Percentiles rank a stretch among this genome's conserved stretches.
phyloP scores from a whole-genome alignment of 2,329 filamentous ascomycete species.

The Moelleriella libera region DNA sequence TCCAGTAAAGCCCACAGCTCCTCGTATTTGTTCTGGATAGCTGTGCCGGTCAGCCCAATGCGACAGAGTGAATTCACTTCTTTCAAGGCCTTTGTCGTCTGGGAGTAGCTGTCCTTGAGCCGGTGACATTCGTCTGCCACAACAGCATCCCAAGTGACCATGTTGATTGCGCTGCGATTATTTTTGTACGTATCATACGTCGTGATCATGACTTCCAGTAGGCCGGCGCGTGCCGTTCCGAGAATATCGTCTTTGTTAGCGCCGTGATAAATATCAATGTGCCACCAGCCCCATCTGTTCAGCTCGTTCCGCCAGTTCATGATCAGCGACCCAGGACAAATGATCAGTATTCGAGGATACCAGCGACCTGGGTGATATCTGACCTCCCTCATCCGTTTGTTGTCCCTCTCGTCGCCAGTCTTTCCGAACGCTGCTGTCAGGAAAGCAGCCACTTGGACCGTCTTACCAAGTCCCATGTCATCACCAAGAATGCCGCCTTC shows the following conservation, averaged over 20 bases:
- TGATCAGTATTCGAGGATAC: conserved; percentile 67
- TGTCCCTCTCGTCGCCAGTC: conserved; percentile 74
- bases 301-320: conserved; percentile 86
- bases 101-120: conserved; percentile 67
- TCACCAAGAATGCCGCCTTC: conserved; percentile 84
- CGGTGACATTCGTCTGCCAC: conserved; percentile 89
- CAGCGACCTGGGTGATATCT: conserved; percentile 48
- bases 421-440: conserved; percentile 88
- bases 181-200: conserved; percentile 87
- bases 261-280: conserved; percentile 71
- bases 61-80: conserved; percentile 82
- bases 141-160: conserved; percentile 82
- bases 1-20: conserved; percentile 93
- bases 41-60: conserved; percentile 86
- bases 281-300: conserved; percentile 90
- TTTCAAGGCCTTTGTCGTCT: conserved; percentile 75
- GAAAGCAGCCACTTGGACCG: conserved; percentile 89
- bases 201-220: conserved; percentile 82
- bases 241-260: conserved; percentile 52
- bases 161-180: conserved; percentile 59
- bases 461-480: conserved; percentile 97
- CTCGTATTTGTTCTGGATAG: conserved; percentile 96
- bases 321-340: conserved; percentile 81
- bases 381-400: conserved; percentile 77
- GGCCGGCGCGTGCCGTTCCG: conserved; percentile 57